A percentile compares a stretch with the other conserved stretches of the same genome.
These are phyloP conservation scores for Martiniozyma abietophila DNA, from an alignment of 805 yeast species.

Conservation along the genomic window DNA sequence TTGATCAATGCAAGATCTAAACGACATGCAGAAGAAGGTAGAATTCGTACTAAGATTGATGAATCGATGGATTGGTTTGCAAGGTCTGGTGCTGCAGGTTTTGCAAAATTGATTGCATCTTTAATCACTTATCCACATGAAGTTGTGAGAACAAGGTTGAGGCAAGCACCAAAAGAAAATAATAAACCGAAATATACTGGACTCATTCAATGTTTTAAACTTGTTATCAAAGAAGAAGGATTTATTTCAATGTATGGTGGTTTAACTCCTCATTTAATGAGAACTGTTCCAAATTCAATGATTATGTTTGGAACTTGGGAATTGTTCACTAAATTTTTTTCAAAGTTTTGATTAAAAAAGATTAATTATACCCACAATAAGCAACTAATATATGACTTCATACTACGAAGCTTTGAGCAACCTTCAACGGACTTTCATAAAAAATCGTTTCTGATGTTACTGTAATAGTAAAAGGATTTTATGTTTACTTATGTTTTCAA, in stretches of 20 bases:
- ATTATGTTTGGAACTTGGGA: slow-evolving; percentile 99
- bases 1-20: slow-evolving; percentile 47
- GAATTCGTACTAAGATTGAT: slow-evolving; percentile 43
- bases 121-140: slow-evolving; percentile 94
- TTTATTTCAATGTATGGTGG: slow-evolving; percentile 93
- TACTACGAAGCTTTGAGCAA: too few species aligned
- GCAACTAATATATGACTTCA: too few species aligned
- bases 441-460: too few species aligned
- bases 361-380: too few species aligned
- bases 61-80: slow-evolving; percentile 84
- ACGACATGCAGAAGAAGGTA: slow-evolving; percentile 25
- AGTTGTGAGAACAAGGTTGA: slow-evolving; percentile 87
- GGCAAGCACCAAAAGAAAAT: slow-evolving; percentile 79
- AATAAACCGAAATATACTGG: slow-evolving; percentile 83
- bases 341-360: slow-evolving; percentile 19
- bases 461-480: too few species aligned
- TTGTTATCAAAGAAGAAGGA: slow-evolving; percentile 90
- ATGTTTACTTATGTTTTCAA: too few species aligned
- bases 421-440: too few species aligned
- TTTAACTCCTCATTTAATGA: slow-evolving; percentile 87
- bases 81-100: slow-evolving; percentile 95
- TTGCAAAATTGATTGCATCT: slow-evolving; percentile 90
- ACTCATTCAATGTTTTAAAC: slow-evolving; percentile 72
- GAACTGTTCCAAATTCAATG: slow-evolving; percentile 96
- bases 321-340: slow-evolving; percentile 52